Evolutionary conservation across 1,284 basidiomycete genomes (phyloP).

Genomic region (Naganishia sp.): DNA sequence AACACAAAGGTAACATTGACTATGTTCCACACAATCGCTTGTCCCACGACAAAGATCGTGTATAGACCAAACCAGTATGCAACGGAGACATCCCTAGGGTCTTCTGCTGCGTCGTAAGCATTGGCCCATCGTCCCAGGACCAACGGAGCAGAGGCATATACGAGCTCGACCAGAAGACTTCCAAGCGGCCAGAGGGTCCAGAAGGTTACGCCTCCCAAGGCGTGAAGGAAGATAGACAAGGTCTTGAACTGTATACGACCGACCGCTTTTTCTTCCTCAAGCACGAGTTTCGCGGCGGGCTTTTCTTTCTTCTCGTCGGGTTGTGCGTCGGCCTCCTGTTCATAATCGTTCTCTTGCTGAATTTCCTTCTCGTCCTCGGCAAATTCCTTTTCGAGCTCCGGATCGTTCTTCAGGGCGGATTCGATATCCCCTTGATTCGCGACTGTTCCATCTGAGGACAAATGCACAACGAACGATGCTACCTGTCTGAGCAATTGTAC

Average conservation of each 20-base stretch:
- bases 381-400: conserved; percentile 21
- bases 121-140: conserved; percentile 64
- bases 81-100: conserved; percentile 45
- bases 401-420: conserved; percentile 21
- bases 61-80: conserved; percentile 59
- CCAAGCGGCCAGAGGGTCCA: conserved; percentile 51
- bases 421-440: conserved; percentile 43
- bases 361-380: conserved; percentile 25
- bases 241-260: conserved; percentile 31
- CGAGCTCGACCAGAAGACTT: conserved; percentile 43
- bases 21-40: conserved; percentile 46
- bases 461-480: conserved; percentile 64
- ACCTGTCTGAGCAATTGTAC: conserved; percentile 66
- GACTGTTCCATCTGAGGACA: conserved; percentile 59
- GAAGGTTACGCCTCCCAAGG: conserved; percentile 54
- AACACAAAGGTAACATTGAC: conserved; percentile 54
- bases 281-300: conserved; percentile 30
- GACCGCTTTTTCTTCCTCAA: conserved; percentile 32
- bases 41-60: conserved; percentile 49
- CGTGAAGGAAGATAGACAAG: conserved; percentile 35
- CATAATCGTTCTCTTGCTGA: conserved; percentile 44
- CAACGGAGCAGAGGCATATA: conserved; percentile 59
- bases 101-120: conserved; percentile 58
- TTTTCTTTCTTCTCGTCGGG: conserved; percentile 59
- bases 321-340: conserved; percentile 45